These are phyloP conservation scores for Tripterygium wilfordii DNA, from an alignment of 177 flowering plant genomes.

Conservation along the genomic window DNA sequence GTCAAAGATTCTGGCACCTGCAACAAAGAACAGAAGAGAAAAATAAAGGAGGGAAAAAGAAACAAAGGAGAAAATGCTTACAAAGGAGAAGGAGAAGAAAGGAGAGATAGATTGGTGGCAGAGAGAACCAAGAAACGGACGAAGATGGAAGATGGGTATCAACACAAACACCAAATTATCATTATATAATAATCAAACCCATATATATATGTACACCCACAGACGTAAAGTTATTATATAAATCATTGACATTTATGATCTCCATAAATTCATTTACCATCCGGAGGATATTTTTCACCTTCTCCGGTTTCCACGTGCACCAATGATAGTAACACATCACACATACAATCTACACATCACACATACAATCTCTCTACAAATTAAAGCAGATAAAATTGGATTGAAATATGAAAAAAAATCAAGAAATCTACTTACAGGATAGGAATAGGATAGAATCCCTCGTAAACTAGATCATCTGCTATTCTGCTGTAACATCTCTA, in stretches of 20 bases:
- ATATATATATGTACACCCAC: background rate
- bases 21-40: too few species aligned
- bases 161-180: conserved; percentile 19
- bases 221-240: background rate
- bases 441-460: too few species aligned
- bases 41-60: background rate
- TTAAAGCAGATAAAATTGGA: conserved; percentile 17
- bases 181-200: conserved; percentile 8
- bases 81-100: conserved; percentile 12
- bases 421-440: background rate
- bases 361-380: conserved; percentile 12
- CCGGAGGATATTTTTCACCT: conserved; percentile 17
- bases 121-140: conserved; percentile 27
- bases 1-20: too few species aligned
- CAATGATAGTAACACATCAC: conserved; percentile 35
- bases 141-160: conserved; percentile 31
- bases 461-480: too few species aligned
- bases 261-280: conserved; percentile 16
- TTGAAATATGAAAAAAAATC: background rate
- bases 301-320: conserved; percentile 40
- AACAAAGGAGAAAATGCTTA: conserved; percentile 10
- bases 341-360: conserved; percentile 6
- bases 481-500: too few species aligned
- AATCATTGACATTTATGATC: too few species aligned
- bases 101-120: conserved; percentile 22